These are phyloP conservation scores for Boletus insuetus DNA, from an alignment of 768 basidiomycete genomes.

Conservation along the genomic window DNA sequence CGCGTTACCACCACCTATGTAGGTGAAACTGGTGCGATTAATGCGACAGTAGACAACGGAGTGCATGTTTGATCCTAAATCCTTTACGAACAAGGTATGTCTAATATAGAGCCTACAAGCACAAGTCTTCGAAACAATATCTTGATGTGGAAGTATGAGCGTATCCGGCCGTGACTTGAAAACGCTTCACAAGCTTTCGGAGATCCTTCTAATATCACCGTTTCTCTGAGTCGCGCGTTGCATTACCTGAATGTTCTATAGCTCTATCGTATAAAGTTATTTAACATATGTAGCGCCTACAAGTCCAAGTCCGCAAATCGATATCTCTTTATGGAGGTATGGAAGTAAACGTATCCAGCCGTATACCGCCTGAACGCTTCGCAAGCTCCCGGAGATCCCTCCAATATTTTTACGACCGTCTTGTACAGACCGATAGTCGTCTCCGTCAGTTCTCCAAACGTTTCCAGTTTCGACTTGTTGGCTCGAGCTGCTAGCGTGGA, in stretches of 20 bases:
- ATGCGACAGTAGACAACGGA: neutral
- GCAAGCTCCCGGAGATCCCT: conserved; percentile 11
- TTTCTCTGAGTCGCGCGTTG: conserved; percentile 15
- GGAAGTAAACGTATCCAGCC: conserved; percentile 29
- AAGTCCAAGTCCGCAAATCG: conserved; percentile 19
- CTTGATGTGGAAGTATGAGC: conserved; percentile 27
- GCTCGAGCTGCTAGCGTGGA: conserved; percentile 30
- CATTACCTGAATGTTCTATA: no score
- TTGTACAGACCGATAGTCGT: conserved; percentile 24
- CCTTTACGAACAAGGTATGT: neutral
- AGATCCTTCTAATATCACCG: conserved; percentile 27
- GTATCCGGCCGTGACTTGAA: conserved; percentile 21
- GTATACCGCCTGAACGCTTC: conserved; percentile 18
- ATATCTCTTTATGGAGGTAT: conserved; percentile 28
- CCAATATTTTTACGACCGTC: conserved; percentile 25
- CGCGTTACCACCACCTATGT: no score
- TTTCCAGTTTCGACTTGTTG: conserved; percentile 26
- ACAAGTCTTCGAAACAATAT: conserved; percentile 25
- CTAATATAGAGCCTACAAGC: neutral
- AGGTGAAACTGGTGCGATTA: no score
- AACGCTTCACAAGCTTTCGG: conserved; percentile 21
- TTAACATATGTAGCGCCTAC: neutral
- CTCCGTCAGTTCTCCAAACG: conserved; percentile 22
- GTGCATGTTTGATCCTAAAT: neutral
- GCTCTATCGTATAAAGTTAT: no score